These are phyloP conservation scores for Globisporangium nodosum DNA, from an alignment of 352 stramenopile genomes.

Conservation along the genomic window DNA sequence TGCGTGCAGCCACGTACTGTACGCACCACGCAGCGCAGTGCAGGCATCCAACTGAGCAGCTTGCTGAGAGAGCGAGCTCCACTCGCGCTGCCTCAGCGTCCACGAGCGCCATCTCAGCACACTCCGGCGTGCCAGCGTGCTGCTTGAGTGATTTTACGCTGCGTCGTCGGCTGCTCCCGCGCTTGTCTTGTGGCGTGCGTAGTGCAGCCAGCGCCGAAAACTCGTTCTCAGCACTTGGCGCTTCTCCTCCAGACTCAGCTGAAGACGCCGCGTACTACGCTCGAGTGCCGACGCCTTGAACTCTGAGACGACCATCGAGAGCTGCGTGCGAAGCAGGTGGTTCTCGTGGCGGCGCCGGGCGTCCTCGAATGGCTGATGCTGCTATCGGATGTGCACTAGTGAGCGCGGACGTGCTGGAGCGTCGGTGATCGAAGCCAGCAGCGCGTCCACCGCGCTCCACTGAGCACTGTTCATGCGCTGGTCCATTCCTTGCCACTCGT, in stretches of 20 bases:
- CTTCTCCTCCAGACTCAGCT: no score
- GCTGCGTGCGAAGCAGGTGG: conserved; percentile 1
- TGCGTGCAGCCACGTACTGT: neutral
- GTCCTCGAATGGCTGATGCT: neutral
- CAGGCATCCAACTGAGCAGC: no score
- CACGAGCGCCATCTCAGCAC: no score
- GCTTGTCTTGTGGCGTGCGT: no score
- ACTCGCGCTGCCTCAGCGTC: no score
- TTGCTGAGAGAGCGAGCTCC: neutral
- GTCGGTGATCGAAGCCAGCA: conserved; percentile 2
- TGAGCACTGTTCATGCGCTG: neutral
- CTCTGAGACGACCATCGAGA: neutral
- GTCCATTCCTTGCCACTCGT: neutral
- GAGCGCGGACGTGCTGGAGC: neutral
- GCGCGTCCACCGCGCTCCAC: neutral
- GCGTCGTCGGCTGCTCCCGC: no score
- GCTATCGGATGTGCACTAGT: no score
- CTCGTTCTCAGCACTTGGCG: no score
- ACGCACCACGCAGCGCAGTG: neutral
- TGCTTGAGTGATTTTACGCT: no score
- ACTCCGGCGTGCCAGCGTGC: no score
- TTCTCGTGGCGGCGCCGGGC: neutral
- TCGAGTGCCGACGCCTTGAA: neutral
- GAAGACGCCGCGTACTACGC: no score
- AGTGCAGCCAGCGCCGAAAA: no score